A percentile compares a stretch with the other conserved stretches of the same genome.
Conservation (phyloP, 75 land plant genomes). For the Selaginella moellendorffii region DNA sequence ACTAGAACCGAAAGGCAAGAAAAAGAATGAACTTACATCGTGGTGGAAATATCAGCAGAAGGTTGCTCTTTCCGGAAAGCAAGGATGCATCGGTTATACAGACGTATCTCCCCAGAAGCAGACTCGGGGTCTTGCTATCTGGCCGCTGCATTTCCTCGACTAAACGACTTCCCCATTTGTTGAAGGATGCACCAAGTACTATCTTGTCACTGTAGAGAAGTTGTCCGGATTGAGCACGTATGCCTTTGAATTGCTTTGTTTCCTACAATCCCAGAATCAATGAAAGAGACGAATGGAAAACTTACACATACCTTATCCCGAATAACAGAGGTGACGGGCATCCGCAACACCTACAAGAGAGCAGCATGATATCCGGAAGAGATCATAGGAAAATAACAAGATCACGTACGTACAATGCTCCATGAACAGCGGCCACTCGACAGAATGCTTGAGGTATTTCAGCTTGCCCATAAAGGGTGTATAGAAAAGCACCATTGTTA, state of each 20-base stretch:
- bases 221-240: conserved; percentile 65
- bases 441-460: conserved; percentile 91
- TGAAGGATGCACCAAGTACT: conserved; percentile 37
- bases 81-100: conserved; percentile 63
- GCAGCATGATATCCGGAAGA: not conserved
- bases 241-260: conserved; percentile 45
- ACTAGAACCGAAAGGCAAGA: conserved; percentile 5
- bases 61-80: conserved; percentile 37
- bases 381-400: not conserved
- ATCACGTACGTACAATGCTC: conserved; percentile 71
- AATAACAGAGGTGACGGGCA: conserved; percentile 34
- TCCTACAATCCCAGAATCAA: conserved; percentile 29
- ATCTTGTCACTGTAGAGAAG: conserved; percentile 46
- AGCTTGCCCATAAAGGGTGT: conserved; percentile 92
- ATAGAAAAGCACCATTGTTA: conserved; percentile 71
- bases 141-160: not conserved
- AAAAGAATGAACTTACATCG: conserved; percentile 39
- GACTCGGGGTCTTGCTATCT: not conserved
- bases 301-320: conserved; percentile 31
- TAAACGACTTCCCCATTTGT: not conserved
- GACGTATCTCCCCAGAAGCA: conserved; percentile 51
- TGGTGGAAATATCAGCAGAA: conserved; percentile 68
- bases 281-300: not conserved
- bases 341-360: conserved; percentile 49
- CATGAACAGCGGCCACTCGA: conserved; percentile 90